Evolutionary conservation across 129 eudicot genomes (phyloP).

Genomic region (Kitagawia praeruptora): DNA sequence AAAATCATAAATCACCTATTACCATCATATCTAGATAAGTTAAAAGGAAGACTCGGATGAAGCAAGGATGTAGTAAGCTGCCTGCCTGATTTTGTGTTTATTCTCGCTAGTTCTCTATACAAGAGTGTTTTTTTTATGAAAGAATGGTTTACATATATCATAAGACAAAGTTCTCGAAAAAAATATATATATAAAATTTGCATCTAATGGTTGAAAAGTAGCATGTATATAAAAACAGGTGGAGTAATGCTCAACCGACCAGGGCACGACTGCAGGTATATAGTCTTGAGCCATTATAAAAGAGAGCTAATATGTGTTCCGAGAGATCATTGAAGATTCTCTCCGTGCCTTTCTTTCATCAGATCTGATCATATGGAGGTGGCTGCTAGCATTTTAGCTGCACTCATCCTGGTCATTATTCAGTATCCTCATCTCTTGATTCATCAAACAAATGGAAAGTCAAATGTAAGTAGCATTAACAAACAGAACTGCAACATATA

Average conservation of each 20-base stretch:
- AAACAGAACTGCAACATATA: slow-evolving; percentile 12
- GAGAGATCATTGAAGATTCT: neutral
- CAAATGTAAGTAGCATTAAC: neutral
- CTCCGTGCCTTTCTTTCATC: neutral
- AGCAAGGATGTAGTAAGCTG: slow-evolving; percentile 92
- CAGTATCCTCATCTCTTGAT: neutral
- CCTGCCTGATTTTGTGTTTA: slow-evolving; percentile 26
- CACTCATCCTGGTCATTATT: neutral
- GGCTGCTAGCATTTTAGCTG: neutral
- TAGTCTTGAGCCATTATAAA: neutral
- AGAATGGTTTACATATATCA: no score
- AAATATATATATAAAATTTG: no score
- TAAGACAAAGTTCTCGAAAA: no score
- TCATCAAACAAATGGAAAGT: neutral
- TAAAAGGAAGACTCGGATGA: slow-evolving; percentile 92
- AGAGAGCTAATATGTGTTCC: neutral
- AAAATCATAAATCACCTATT: slow-evolving; percentile 46
- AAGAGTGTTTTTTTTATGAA: no score
- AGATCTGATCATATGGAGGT: neutral
- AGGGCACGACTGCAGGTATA: neutral
- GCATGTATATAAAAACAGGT: neutral
- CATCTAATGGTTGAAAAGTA: no score
- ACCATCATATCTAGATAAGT: slow-evolving; percentile 32
- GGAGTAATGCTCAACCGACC: neutral
- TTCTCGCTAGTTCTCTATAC: no score